A percentile compares a stretch with the other conserved stretches of the same genome.
phyloP scores from a whole-genome alignment of 225 moss, liverwort and hornwort species.

The Antitrichia curtipendula region DNA sequence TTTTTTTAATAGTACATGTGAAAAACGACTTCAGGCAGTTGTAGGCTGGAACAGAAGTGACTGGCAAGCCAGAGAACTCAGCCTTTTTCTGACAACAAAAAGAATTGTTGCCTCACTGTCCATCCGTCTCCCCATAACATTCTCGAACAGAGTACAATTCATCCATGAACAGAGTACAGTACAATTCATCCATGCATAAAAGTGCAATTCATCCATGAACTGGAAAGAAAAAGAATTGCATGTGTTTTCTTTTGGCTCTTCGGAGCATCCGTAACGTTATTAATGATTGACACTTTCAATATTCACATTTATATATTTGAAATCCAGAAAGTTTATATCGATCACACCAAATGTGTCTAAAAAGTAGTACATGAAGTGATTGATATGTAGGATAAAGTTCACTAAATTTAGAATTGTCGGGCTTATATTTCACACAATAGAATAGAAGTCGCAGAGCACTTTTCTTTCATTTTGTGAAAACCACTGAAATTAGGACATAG shows the following conservation, averaged over 20 bases:
- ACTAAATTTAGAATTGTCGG: rapidly evolving
- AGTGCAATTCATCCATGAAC: not conserved
- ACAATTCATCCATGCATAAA: not conserved
- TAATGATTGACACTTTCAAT: no score
- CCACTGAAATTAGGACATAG: no score
- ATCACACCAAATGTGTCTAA: not conserved
- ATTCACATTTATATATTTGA: not conserved
- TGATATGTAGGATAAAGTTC: not conserved
- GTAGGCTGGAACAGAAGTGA: not conserved
- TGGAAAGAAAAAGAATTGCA: no score
- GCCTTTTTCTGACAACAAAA: not conserved
- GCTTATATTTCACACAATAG: not conserved
- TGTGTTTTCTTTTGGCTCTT: not conserved
- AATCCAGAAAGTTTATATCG: not conserved
- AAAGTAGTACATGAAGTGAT: no score
- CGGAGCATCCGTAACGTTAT: no score
- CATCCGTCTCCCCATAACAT: not conserved
- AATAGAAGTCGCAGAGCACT: not conserved
- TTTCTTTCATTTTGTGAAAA: no score
- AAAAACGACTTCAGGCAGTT: not conserved
- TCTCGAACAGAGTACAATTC: not conserved
- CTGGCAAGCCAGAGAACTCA: not conserved
- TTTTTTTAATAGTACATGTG: not conserved
- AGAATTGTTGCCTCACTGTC: not conserved
- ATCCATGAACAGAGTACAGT: not conserved